These are phyloP conservation scores for Fraxinus paxiana DNA, from an alignment of 305 asterid genomes.

Conservation along the genomic window DNA sequence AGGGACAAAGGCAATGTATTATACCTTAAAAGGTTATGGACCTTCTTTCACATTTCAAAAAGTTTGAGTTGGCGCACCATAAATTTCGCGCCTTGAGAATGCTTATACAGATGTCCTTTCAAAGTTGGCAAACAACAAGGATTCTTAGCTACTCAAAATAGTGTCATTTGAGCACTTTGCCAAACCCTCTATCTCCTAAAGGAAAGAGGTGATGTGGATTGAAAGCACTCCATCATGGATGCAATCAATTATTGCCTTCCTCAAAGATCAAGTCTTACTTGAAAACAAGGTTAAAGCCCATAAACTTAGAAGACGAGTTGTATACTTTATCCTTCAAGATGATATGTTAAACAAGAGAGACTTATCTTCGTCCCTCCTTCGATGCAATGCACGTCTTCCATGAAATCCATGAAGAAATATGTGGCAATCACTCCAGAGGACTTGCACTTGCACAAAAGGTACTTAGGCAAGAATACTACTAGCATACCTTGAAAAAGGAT, in stretches of 20 bases:
- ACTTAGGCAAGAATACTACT: too few relatives aligned
- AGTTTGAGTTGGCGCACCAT: background rate
- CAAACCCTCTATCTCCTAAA: background rate
- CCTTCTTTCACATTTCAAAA: background rate
- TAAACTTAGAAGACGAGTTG: background rate
- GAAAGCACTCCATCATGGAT: background rate
- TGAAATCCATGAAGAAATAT: too few relatives aligned
- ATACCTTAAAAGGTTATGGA: background rate
- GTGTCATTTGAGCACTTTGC: background rate
- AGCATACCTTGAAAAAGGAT: too few relatives aligned
- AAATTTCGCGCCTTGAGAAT: background rate
- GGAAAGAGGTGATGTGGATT: background rate
- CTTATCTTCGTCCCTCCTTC: too few relatives aligned
- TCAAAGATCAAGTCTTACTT: background rate
- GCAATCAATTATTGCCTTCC: background rate
- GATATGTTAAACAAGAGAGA: too few relatives aligned
- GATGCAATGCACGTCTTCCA: too few relatives aligned
- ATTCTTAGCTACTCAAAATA: too few relatives aligned
- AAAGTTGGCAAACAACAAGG: background rate
- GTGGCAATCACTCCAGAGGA: too few relatives aligned
- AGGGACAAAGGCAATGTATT: background rate
- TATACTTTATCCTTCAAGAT: too few relatives aligned
- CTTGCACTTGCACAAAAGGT: too few relatives aligned
- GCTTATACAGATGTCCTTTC: background rate
- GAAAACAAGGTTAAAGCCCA: background rate